A percentile compares a stretch with the other conserved stretches of the same genome.
Evolutionary conservation across 805 yeast species (phyloP).

Genomic region (Groenewaldozyma tartarivorans): DNA sequence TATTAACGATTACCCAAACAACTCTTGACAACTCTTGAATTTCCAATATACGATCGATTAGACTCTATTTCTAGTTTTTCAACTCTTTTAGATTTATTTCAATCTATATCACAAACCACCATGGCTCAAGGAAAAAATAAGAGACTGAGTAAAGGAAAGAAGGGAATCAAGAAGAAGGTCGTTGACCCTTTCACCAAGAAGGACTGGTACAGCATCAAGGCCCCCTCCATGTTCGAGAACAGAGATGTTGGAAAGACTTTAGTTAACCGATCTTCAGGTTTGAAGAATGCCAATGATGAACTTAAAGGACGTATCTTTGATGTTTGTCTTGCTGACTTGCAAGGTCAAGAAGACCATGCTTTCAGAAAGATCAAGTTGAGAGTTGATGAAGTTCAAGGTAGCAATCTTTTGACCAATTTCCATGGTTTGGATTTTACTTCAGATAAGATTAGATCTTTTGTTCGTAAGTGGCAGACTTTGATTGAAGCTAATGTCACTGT

Average conservation of each 20-base stretch:
- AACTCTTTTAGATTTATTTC: no score
- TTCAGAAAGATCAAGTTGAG: constrained; percentile 96
- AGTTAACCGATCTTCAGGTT: constrained; percentile 97
- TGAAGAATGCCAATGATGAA: constrained; percentile 94
- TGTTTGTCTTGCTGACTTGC: constrained; percentile 92
- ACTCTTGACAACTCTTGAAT: no score
- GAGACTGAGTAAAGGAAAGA: constrained; percentile 74
- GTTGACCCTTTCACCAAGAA: constrained; percentile 99
- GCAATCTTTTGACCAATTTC: constrained; percentile 97
- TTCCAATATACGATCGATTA: no score
- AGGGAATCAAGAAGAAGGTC: constrained; percentile 98
- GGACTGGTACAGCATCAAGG: constrained; percentile 98
- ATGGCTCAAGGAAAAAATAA: constrained; percentile 87
- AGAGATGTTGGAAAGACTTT: constrained; percentile 98
- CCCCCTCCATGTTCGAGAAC: constrained; percentile 97
- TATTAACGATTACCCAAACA: no score
- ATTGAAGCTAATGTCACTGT: constrained; percentile 98
- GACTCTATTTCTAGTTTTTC: no score
- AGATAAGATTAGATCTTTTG: constrained; percentile 94
- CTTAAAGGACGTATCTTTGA: constrained; percentile 97
- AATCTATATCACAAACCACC: no score
- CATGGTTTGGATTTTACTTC: constrained; percentile 98
- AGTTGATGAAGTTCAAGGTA: constrained; percentile 98
- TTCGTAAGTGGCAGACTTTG: constrained; percentile 98
- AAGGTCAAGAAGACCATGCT: constrained; percentile 98